phyloP scores from a whole-genome alignment of 768 basidiomycete species.

The Auriscalpium microsporum region DNA sequence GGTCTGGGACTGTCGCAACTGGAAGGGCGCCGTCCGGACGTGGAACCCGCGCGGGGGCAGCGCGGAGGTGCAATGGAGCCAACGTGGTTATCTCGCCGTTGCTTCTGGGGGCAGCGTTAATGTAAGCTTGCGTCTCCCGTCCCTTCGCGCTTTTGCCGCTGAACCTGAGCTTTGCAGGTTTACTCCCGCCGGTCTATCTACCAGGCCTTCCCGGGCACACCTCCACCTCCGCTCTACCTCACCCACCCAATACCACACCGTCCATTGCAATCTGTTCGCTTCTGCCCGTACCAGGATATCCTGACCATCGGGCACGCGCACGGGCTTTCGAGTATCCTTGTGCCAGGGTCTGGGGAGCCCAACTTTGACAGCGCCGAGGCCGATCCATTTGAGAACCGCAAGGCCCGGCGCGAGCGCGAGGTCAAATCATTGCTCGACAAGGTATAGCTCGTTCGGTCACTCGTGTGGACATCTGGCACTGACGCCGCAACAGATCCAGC shows the following conservation, averaged over 20 bases:
- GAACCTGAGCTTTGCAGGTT: slow-evolving; percentile 34
- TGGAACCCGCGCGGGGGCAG: slow-evolving; percentile 66
- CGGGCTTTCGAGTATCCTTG: slow-evolving; percentile 78
- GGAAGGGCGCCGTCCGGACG: slow-evolving; percentile 79
- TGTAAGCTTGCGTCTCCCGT: slow-evolving; percentile 33
- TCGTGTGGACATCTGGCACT: neutral
- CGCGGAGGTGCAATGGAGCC: slow-evolving; percentile 77
- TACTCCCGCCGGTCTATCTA: slow-evolving; percentile 66
- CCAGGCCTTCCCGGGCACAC: slow-evolving; percentile 36
- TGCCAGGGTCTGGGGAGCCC: slow-evolving; percentile 89
- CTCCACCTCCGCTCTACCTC: slow-evolving; percentile 76
- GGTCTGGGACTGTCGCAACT: slow-evolving; percentile 95
- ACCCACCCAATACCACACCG: slow-evolving; percentile 79
- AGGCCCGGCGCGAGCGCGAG: slow-evolving; percentile 78
- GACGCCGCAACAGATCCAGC: slow-evolving; percentile 56
- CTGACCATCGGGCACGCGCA: slow-evolving; percentile 69
- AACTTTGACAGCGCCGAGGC: slow-evolving; percentile 92
- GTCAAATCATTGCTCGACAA: slow-evolving; percentile 84
- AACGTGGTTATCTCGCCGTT: slow-evolving; percentile 73
- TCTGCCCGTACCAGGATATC: slow-evolving; percentile 84
- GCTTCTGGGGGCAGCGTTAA: slow-evolving; percentile 80
- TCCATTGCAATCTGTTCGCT: slow-evolving; percentile 68
- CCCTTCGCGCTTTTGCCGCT: neutral
- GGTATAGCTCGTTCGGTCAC: slow-evolving; percentile 29
- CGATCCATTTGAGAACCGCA: slow-evolving; percentile 88